Base-by-base conservation (phyloP, 1,284 basidiomycete genomes). In the Anthracocystis panici-leucophaei region DNA sequence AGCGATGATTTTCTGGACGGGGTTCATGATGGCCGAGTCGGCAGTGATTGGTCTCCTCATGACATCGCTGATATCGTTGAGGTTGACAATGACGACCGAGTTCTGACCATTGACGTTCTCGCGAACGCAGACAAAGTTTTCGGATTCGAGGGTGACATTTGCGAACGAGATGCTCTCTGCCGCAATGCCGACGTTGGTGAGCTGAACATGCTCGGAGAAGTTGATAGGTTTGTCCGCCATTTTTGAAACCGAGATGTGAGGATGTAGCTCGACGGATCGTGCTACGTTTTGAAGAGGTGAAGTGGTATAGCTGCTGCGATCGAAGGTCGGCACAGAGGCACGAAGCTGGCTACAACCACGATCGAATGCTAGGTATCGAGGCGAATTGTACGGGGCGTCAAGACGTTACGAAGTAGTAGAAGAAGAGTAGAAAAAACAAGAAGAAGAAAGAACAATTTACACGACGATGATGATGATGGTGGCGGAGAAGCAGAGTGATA, bases 21-120 rank as follows among this genome's bases (percentile, higher is more conserved):
- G 94, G 86, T 98, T 95, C 96, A 99, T 99, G 84, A 99, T 97
- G 74, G 97, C 96, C 63, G 93, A 95, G 87, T 99, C 97, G 90
- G 89, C 97, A 25, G 93, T 94, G 85, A 99, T 99, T 65, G 97
- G 97, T 84, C 97, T 89, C 79, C 97, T 91, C 78, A 98, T 91
- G 51, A 84, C 71, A 75, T 84, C 78, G 66, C 65, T 74, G 52
- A 80, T 75, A 65, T 85, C 77, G 52, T 84, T 83, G 49, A 85
- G 70, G 65, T 84, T 82, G 52, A 85, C 80, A 54, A 85, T 85
- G 65, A 80, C 79, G 56, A 85, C 83, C 59, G 77, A 77, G 68
- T 79, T 82, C 31, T 75, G 67, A 25, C 68, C 73, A 52, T 76
- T 81, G 61, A 71, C 46, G 62, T 40, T 77, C 88, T 95, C 93